Conservation (phyloP, 352 stramenopile genomes). For the Halophytophthora batemanensis region DNA sequence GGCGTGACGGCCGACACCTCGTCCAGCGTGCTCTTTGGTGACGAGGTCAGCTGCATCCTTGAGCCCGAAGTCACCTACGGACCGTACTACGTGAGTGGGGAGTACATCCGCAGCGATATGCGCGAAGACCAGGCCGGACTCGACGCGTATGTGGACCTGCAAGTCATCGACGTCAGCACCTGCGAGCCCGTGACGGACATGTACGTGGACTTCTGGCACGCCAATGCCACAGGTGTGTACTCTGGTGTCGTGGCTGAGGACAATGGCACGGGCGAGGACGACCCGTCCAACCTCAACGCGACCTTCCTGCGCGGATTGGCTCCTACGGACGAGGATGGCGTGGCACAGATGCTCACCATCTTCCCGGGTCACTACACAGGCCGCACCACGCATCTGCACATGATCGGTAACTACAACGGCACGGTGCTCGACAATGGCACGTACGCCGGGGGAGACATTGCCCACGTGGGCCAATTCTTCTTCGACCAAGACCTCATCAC, state of each 20-base stretch:
- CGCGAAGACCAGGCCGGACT: neutral
- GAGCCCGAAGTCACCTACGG: slow-evolving; percentile 1
- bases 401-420: neutral
- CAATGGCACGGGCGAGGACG: neutral
- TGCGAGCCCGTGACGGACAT: neutral
- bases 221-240: neutral
- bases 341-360: neutral
- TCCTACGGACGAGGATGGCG: neutral
- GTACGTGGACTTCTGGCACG: slow-evolving; percentile 1
- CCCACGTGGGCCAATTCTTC: slow-evolving; percentile 3
- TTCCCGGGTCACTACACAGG: slow-evolving; percentile 3
- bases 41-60: neutral
- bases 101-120: neutral
- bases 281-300: slow-evolving; percentile 1
- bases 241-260: neutral
- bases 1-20: neutral
- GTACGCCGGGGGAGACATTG: neutral
- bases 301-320: neutral
- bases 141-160: neutral
- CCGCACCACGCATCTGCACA: slow-evolving; percentile 1
- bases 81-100: slow-evolving; percentile 4
- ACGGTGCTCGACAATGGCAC: neutral
- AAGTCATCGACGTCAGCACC: slow-evolving; percentile 1
- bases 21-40: neutral
- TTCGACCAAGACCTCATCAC: slow-evolving; percentile 4